Evolutionary conservation across 1,139 yeast genomes (phyloP).

Genomic region (Geotrichum restrictum): DNA sequence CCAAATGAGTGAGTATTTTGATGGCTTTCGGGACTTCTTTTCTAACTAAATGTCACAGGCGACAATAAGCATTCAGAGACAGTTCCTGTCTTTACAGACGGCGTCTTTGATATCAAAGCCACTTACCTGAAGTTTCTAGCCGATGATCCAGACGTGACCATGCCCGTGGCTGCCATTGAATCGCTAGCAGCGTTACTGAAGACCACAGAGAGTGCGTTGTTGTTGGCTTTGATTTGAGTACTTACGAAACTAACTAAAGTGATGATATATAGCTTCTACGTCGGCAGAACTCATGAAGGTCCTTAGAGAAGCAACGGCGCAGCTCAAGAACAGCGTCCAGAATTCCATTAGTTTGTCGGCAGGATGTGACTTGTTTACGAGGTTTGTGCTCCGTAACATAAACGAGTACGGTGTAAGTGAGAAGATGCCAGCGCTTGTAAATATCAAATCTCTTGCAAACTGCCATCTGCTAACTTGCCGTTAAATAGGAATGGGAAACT

Average conservation of each 20-base stretch:
- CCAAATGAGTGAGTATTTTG: conserved; percentile 10
- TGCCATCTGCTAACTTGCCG: neutral
- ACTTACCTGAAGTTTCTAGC: conserved; percentile 73
- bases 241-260: neutral
- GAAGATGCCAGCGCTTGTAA: too few relatives aligned
- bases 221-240: neutral
- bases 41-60: neutral
- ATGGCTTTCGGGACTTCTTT: neutral
- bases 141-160: conserved; percentile 91
- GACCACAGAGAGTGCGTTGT: conserved; percentile 58
- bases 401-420: conserved; percentile 59
- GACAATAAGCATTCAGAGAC: conserved; percentile 10
- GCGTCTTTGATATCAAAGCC: conserved; percentile 67
- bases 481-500: conserved; percentile 76
- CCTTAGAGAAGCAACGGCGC: conserved; percentile 69
- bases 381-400: conserved; percentile 86
- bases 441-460: too few relatives aligned
- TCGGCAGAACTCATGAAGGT: conserved; percentile 86
- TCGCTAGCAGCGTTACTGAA: conserved; percentile 79
- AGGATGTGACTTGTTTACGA: conserved; percentile 93
- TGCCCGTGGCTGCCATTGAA: conserved; percentile 99
- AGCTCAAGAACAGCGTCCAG: conserved; percentile 71
- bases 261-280: conserved; percentile 52
- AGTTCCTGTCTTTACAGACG: conserved; percentile 18
- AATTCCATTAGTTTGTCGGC: conserved; percentile 93